Evolutionary conservation across 768 basidiomycete genomes (phyloP), one percentile per base, ranked within the genome.

Genomic region (Mycena venus): DNA sequence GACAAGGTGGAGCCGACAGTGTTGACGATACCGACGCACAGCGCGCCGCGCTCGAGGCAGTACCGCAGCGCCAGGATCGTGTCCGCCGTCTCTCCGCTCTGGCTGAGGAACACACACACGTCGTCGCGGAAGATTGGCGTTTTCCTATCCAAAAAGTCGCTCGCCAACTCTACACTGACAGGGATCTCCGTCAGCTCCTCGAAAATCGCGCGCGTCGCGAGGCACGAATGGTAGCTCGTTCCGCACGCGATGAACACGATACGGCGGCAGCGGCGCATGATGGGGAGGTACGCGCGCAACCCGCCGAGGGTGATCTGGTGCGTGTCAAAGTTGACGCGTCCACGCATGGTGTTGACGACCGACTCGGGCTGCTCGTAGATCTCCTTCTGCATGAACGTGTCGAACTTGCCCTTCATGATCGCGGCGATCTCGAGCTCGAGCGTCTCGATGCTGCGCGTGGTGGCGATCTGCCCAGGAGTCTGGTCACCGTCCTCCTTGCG

Each of bases 381-480:
- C 85, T 99, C 98, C 88, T 99, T 99, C 84, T 99, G 98, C 98
- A 99, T 99, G 87, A 99, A 99, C 82, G 98, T 97, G 82, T 96
- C 96, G 83, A 99, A 99, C 85, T 97, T 96, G 82, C 98, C 98
- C 90, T 99, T 99, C 98, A 99, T 99, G 87, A 99, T 99, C 78
- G 98, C 98, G n/a, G 98, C 98, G 56, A 99, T 91, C 85, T 99
- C 98, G 77, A 99, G 92, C 86, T 99, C 98, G 78, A 99, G 92
- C 7, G 97, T 98, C 87, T 99, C 98, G 84, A 99, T 99, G 77
- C 91, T 96, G 77, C 98, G 95, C 38, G 96, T 98, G 29, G 95
- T 81, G 36, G 92, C 91, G 59, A 88, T 83, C 76, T 90, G 90
- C 44, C 90, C 87, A 23, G 92, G 87, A 15, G 90, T 89, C 78